Evolutionary conservation across 2,329 filamentous ascomycete species (phyloP), one percentile per base, ranked within the genome.

Genomic region (Corinectria fuckeliana): DNA sequence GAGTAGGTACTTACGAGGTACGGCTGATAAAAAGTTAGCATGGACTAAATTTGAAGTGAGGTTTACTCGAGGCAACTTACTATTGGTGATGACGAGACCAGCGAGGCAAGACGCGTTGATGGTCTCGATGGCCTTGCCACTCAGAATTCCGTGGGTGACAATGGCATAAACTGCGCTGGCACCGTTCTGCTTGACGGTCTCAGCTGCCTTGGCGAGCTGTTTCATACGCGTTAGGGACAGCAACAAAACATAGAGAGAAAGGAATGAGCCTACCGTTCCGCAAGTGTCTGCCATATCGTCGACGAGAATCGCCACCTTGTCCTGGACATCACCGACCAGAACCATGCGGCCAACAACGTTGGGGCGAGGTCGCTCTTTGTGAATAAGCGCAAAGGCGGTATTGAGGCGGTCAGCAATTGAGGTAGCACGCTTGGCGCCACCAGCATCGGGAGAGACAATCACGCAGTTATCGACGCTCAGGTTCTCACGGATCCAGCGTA

Each of bases 211-310:
- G 75, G 81, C 81, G 28, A 85, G 81, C 76, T 78, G 41, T 48
- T 36, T 14, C 7, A 38, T 25, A 20, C 8, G 21, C 14, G 34
- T 69, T 64, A 69, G 62, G 50, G 20, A 20, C 25, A 11, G 7
- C 18, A 23, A 20, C 41, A 34, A 28, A 44, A 48, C 16, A n/a
- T 16, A 9, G 23, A 5, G 6, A 41, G 6, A 14, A 16, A 11
- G 28, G 5, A 28, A n/a, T 10, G 16, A 21, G 21, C 73, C 54
- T 72, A 78, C 76, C 36, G 92, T 97, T 67, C 93, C 93, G 76
- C 93, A 97, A 4, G 94, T 97, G 74, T 98, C 94, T 28, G 93
- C 93, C 92, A 98, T 97, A 75, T 98, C 94, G 75, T 98, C 94
- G 52, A 99, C 94, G 48, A 99, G 88, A 72, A 99, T 97, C 60